Evolutionary conservation across 1,139 yeast species (phyloP), one percentile per base, ranked within the genome.

Genomic region (Candida mesenterica): DNA sequence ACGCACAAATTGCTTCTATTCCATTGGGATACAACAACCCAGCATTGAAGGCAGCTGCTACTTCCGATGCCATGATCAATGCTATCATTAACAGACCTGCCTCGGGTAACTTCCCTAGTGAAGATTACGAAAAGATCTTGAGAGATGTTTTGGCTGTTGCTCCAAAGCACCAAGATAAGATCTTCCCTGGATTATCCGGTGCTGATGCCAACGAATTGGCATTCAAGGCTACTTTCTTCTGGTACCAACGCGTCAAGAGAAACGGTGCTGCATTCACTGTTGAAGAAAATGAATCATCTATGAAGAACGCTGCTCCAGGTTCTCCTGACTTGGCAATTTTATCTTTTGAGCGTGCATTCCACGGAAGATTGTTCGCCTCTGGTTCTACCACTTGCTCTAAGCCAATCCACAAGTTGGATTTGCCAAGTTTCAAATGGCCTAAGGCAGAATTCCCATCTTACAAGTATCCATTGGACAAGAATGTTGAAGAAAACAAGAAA

Each of bases 361-460:
- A 84, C 58, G 95, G 95, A 41, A 76, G 95, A 60, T 68, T 83
- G 44, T 82, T 84, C 65, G 95, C 92, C 15, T 74, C 89, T 31
- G 82, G 82, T 28, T 79, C 90, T 16, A 75, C 84, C 45, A 84
- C 95, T 19, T 71, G 89, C 58, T 82, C 92, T 36, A 85, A 83
- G 68, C 89, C 94, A 45, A 74, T 84, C 48, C 94, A 85, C 69
- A 84, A 84, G 67, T 73, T 84, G 60, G 95, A 84, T 56, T 77
- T 84, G 59, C 95, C 95, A 41, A 76, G 89, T 12, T 84, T 84
- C 67, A 76, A 82, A 50, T 84, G 95, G 95, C 95, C 95, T 55
- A 82, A 81, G 61, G 92, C 94, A 30, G 79, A 83, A 47, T 85
- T 80, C 70, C 95, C 95, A 40, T 54, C 74, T 32, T 78, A 82